phyloP scores from a whole-genome alignment of 23 red algal species.

The Gracilaria gracilis region DNA sequence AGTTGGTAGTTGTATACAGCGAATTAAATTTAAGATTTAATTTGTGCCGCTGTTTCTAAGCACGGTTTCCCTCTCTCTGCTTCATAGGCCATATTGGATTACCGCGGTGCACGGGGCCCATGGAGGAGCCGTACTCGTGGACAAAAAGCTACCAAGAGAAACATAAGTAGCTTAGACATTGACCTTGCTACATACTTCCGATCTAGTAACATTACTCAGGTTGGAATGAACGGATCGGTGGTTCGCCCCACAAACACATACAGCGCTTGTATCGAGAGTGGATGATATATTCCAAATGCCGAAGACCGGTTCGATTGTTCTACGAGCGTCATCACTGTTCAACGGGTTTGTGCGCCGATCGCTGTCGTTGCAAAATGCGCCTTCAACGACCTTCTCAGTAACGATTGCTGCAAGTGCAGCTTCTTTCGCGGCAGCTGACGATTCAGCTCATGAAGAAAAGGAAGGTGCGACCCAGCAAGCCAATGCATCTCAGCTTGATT shows the following conservation, averaged over 20 bases:
- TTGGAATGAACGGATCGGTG: no score
- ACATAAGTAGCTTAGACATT: no score
- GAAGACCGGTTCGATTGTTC: background rate
- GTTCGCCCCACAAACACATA: background rate
- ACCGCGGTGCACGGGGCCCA: no score
- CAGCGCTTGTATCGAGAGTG: background rate
- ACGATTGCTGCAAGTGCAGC: background rate
- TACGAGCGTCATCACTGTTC: background rate
- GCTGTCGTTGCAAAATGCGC: background rate
- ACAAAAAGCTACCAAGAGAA: no score
- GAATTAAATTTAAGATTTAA: no score
- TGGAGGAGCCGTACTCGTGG: no score
- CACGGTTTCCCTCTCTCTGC: no score
- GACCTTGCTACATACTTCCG: no score
- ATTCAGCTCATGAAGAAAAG: background rate
- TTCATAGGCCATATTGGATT: no score
- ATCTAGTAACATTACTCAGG: no score
- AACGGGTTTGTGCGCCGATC: conserved; percentile 2
- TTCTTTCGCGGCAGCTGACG: conserved; percentile 6
- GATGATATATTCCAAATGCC: background rate
- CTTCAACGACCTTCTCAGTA: background rate
- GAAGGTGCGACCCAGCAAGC: background rate
- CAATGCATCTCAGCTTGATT: background rate
- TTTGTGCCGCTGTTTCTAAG: no score
- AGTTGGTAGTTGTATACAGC: no score